Base-by-base conservation (phyloP, 2,329 filamentous ascomycete species). In the Aspergillus amoenus region DNA sequence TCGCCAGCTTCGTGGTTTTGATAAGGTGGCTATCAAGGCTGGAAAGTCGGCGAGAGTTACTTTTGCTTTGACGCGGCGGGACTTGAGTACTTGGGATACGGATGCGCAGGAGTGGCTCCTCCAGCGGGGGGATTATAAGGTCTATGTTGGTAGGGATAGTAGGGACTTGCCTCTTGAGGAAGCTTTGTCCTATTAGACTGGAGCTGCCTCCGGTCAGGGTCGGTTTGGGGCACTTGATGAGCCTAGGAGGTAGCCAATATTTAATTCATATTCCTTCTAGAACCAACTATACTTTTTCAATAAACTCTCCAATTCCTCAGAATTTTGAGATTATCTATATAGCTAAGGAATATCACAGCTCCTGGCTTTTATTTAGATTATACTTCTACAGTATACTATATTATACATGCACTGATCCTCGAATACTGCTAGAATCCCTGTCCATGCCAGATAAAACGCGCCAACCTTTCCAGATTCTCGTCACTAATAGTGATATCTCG, bases 1-100 rank as follows among this genome's bases (percentile, higher is more conserved):
- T 1, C 62, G 59, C 59, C 78, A 80, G 65, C 74, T 82, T n/a
- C 73, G 80, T 63, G 81, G 72, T 54, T 84, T 84, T 53, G 78
- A 81, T 2, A 84, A 84, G 70, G 66, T 80, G 1, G 59, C 58
- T 4, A 68, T 84, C 3, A 64, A 64, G 7, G 59, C 71, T 1
- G 79, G 80, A 0, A 68, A 77, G 67, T 75, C 68, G 8, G 66
- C 61, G 24, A 71, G 61, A 0, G 75, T 81, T 9, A 60, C 59
- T 1, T 84, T 84, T 52, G 66, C 70, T 27, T 67, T 84, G 30
- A 75, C 47, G 7, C 59, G 70, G 8, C 59, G 69, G 0, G 70
- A 71, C 39, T 37, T 71, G 44, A 71, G 69, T 53, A 60, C 52
- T 12, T 72, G 70, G 70, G 69, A 70, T 61, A 59, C 64, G 1